Conservation (phyloP, 1,139 yeast genomes). For the Candida sp. region DNA sequence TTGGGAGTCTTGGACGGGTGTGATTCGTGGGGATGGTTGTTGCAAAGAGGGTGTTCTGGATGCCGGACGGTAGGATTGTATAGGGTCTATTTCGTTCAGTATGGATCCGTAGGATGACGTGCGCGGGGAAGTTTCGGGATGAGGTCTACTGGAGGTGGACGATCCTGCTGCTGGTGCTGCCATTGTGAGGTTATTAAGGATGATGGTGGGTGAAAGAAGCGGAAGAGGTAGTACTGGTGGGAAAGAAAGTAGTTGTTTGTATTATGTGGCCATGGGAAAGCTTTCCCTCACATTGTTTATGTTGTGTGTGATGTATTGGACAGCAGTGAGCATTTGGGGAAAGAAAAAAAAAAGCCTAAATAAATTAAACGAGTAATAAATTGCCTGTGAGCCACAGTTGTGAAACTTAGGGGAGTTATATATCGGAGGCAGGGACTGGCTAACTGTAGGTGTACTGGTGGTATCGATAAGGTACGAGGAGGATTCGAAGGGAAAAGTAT, state of each 20-base stretch:
- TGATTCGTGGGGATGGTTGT: conserved; percentile 1
- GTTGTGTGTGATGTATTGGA: too few relatives aligned
- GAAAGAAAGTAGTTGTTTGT: too few relatives aligned
- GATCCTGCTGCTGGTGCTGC: too few relatives aligned
- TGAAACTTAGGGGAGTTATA: too few relatives aligned
- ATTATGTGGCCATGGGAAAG: too few relatives aligned
- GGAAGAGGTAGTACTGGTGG: too few relatives aligned
- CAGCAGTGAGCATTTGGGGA: too few relatives aligned
- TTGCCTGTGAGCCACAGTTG: too few relatives aligned
- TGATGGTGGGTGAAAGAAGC: background rate
- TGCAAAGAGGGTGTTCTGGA: background rate
- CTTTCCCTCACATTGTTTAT: background rate
- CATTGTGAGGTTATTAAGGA: background rate
- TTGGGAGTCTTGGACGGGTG: background rate
- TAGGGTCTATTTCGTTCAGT: background rate
- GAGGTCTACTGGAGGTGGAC: background rate
- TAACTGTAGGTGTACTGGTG: too few relatives aligned
- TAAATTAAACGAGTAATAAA: too few relatives aligned
- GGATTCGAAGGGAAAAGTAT: background rate
- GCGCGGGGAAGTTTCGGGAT: conserved; percentile 1
- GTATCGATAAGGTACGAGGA: background rate
- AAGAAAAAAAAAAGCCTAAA: too few relatives aligned
- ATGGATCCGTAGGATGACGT: conserved; percentile 6
- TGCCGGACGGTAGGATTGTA: background rate
- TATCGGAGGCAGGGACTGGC: too few relatives aligned